Evolutionary conservation across 2,329 filamentous ascomycete species (phyloP).

Genomic region (Fusarium tuaranense): DNA sequence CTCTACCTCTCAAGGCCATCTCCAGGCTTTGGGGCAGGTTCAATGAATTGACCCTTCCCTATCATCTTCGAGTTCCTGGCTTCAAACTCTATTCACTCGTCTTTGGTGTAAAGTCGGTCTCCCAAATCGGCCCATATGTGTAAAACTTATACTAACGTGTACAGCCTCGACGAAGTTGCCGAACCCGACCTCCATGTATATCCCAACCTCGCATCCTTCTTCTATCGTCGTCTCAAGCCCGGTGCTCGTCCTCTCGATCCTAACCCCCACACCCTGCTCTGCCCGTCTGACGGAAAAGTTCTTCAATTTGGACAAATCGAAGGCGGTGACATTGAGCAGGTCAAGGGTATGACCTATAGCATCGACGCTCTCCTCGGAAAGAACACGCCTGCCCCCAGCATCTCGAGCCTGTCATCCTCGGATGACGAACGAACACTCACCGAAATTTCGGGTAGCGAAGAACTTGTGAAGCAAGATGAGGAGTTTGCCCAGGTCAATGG

Average conservation of each 20-base stretch:
- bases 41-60: constrained; percentile 89
- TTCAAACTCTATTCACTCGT: constrained; percentile 92
- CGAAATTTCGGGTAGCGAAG: constrained; percentile 63
- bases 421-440: constrained; percentile 40
- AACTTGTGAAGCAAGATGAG: constrained; percentile 82
- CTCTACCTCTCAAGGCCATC: constrained; percentile 88
- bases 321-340: constrained; percentile 95
- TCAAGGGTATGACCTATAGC: constrained; percentile 98
- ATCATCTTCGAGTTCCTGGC: constrained; percentile 87
- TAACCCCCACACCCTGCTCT: constrained; percentile 82
- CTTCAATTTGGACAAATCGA: constrained; percentile 94
- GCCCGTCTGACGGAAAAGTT: constrained; percentile 89
- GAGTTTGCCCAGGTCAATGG: constrained; percentile 96
- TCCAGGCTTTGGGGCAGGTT: constrained; percentile 91
- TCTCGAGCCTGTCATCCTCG: constrained; percentile 54
- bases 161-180: constrained; percentile 84
- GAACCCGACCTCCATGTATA: constrained; percentile 91
- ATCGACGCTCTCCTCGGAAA: constrained; percentile 91
- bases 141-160: constrained; percentile 36
- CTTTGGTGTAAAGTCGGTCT: constrained; percentile 82
- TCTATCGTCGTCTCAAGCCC: constrained; percentile 94
- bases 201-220: constrained; percentile 95
- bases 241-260: constrained; percentile 87
- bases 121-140: background rate
- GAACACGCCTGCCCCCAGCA: constrained; percentile 66